Evolutionary conservation across 345 rosid genomes (phyloP).

Genomic region (Physaria fendleri): DNA sequence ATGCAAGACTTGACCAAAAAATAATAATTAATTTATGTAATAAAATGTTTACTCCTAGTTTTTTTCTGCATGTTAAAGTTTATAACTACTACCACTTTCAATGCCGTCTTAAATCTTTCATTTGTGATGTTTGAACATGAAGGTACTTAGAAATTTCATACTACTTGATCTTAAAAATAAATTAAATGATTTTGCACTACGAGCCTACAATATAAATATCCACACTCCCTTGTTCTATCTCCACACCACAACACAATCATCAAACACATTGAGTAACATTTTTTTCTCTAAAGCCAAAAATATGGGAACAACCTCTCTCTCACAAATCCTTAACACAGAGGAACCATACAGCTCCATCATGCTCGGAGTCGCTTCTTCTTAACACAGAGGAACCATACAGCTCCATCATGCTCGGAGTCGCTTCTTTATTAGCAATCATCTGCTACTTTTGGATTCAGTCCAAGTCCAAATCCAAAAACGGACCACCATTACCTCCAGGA

Average conservation of each 20-base stretch:
- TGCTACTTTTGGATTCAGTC: slow-evolving; percentile 17
- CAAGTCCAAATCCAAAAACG: slow-evolving; percentile 13
- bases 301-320: slow-evolving; percentile 17
- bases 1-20: neutral
- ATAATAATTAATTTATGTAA: neutral
- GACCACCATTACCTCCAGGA: slow-evolving; percentile 33
- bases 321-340: neutral
- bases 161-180: neutral
- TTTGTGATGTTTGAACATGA: neutral
- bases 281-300: neutral
- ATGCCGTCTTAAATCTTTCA: slow-evolving; percentile 8
- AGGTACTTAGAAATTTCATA: slow-evolving; percentile 10
- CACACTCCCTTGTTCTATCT: slow-evolving; percentile 11
- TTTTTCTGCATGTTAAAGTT: neutral
- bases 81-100: neutral
- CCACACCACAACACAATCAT: too few species aligned
- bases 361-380: neutral
- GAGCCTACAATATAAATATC: slow-evolving; percentile 13
- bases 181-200: neutral
- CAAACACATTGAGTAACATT: neutral
- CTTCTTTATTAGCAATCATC: neutral
- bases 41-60: neutral
- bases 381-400: slow-evolving; percentile 10
- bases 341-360: slow-evolving; percentile 12
- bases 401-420: neutral